Conservation (phyloP, 805 yeast genomes). For the Teunomyces funiuensis region DNA sequence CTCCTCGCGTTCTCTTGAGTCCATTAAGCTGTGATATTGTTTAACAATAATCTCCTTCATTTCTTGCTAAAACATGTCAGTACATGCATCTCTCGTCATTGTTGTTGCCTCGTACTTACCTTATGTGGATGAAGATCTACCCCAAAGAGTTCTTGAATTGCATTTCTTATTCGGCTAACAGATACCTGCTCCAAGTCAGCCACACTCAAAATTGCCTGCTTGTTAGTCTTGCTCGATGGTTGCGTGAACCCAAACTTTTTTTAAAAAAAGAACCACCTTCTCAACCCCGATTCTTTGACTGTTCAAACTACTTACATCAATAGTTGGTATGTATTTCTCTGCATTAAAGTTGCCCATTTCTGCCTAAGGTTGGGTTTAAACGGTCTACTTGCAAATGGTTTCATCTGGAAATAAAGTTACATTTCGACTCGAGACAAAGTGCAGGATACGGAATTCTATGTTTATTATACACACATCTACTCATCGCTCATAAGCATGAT, state of each 20-base stretch:
- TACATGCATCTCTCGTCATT: not conserved
- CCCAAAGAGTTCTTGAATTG: constrained; percentile 67
- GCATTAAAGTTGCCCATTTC: constrained; percentile 15
- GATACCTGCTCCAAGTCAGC: constrained; percentile 70
- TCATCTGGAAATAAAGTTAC: too few relatives aligned
- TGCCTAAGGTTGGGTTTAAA: not conserved
- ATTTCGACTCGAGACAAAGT: not conserved
- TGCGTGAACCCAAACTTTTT: too few relatives aligned
- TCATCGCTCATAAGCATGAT: not conserved
- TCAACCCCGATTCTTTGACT: too few relatives aligned
- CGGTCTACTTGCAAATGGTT: constrained; percentile 2
- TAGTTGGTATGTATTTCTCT: constrained; percentile 54
- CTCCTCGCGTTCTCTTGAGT: constrained; percentile 34
- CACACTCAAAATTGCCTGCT: constrained; percentile 68
- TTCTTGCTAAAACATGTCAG: constrained; percentile 43
- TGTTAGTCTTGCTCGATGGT: constrained; percentile 21
- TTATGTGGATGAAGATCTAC: constrained; percentile 50
- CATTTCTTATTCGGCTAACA: constrained; percentile 68
- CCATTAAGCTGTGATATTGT: constrained; percentile 51
- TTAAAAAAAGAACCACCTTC: too few relatives aligned
- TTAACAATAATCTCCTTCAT: constrained; percentile 61
- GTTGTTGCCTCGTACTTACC: constrained; percentile 25
- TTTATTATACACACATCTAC: constrained; percentile 4
- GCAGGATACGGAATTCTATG: not conserved
- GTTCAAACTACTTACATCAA: constrained; percentile 50